Evolutionary conservation across 352 stramenopile genomes (phyloP).

Genomic region (Achlya hypogyna): DNA sequence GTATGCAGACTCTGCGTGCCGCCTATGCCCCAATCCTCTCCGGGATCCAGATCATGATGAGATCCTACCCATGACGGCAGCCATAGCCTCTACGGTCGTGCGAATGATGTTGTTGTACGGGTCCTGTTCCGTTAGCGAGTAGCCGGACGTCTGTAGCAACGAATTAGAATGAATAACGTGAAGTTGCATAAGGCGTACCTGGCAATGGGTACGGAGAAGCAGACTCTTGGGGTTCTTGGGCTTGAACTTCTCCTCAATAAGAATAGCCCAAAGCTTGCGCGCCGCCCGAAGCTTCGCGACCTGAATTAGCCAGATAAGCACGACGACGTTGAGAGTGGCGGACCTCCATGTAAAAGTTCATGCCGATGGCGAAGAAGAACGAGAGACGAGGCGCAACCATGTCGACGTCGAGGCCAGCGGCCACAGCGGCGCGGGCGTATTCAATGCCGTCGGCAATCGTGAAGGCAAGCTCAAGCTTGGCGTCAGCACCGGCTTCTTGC

Average conservation of each 20-base stretch:
- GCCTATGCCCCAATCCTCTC: conserved; percentile 38
- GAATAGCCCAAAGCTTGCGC: conserved; percentile 88
- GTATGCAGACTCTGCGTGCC: conserved; percentile 97
- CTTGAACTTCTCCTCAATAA: conserved; percentile 91
- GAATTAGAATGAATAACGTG: background rate
- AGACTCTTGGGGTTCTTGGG: conserved; percentile 92
- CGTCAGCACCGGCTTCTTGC: conserved; percentile 94
- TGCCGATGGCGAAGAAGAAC: conserved; percentile 98
- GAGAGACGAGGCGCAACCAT: conserved; percentile 89
- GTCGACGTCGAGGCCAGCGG: conserved; percentile 91
- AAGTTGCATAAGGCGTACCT: conserved; percentile 28
- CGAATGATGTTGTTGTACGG: conserved; percentile 98
- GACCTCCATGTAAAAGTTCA: conserved; percentile 96
- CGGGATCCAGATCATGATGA: background rate
- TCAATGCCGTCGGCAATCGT: conserved; percentile 97
- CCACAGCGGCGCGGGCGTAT: conserved; percentile 88
- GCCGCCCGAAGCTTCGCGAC: conserved; percentile 94
- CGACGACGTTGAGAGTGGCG: background rate
- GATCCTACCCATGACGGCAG: conserved; percentile 36
- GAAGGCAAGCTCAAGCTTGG: conserved; percentile 92
- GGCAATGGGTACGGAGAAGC: conserved; percentile 93
- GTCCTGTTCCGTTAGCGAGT: conserved; percentile 95
- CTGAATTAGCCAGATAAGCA: conserved; percentile 21
- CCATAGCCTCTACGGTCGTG: conserved; percentile 93
- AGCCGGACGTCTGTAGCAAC: conserved; percentile 81